Conservation (phyloP, 1,139 yeast species). For the Debaryomyces psychrophilus region DNA sequence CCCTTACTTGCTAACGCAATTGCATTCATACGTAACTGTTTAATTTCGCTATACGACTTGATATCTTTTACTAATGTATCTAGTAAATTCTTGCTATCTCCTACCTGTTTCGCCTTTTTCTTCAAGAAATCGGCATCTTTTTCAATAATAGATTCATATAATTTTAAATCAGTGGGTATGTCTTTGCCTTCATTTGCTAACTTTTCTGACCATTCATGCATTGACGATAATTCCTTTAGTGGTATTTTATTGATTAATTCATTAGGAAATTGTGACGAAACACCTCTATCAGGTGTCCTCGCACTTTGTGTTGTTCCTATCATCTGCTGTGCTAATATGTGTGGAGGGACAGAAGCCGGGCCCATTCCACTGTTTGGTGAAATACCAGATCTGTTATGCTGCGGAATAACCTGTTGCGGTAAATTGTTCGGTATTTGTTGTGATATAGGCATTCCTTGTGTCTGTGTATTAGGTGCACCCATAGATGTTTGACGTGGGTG, state of each 20-base stretch:
- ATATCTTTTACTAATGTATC: conserved; percentile 40
- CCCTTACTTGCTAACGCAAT: conserved; percentile 55
- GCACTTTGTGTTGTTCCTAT: not conserved
- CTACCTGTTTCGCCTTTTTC: conserved; percentile 37
- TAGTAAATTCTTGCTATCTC: conserved; percentile 32
- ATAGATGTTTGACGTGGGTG: conserved; percentile 8
- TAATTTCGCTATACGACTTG: conserved; percentile 43
- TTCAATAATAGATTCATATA: conserved; percentile 61
- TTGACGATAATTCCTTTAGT: conserved; percentile 23
- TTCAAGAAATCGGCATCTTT: conserved; percentile 51
- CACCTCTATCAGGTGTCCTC: conserved; percentile 5
- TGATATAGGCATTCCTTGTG: conserved; percentile 6
- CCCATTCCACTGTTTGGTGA: not conserved
- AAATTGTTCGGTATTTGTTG: conserved; percentile 10
- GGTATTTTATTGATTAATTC: conserved; percentile 27
- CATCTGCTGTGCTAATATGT: conserved; percentile 5
- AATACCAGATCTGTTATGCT: conserved; percentile 2
- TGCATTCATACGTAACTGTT: conserved; percentile 66
- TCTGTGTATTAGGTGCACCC: conserved; percentile 5
- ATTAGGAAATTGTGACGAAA: conserved; percentile 20
- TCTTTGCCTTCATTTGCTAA: conserved; percentile 43
- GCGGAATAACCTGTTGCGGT: conserved; percentile 2
- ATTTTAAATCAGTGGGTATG: conserved; percentile 49
- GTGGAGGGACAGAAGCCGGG: conserved; percentile 5
- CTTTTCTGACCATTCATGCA: conserved; percentile 60